phyloP scores from a whole-genome alignment of 176 grass and related monocot genomes.

The Pharus latifolius region DNA sequence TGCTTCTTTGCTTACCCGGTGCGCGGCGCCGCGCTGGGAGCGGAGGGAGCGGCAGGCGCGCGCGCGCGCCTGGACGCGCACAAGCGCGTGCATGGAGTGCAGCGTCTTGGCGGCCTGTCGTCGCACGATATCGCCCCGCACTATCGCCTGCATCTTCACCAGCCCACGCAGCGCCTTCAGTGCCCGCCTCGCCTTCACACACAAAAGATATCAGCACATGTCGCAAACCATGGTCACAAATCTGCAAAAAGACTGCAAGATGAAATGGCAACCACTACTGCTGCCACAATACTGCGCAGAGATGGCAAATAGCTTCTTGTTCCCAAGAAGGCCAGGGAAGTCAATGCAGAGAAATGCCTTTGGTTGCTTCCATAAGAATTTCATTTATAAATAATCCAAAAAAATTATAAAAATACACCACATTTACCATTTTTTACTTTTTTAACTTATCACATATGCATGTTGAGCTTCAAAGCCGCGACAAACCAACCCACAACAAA shows the following conservation, averaged over 20 bases:
- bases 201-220: slow-evolving; percentile 3
- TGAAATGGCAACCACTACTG: slow-evolving; percentile 22
- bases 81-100: slow-evolving; percentile 89
- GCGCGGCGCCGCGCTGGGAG: slow-evolving; percentile 12
- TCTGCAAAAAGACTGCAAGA: background rate
- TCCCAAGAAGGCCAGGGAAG: too few relatives aligned
- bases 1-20: background rate
- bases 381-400: too few relatives aligned
- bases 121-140: slow-evolving; percentile 89
- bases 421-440: too few relatives aligned
- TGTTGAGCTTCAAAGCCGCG: too few relatives aligned
- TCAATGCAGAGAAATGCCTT: too few relatives aligned
- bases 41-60: slow-evolving; percentile 43
- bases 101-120: slow-evolving; percentile 90
- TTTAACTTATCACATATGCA: too few relatives aligned
- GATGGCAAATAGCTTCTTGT: slow-evolving; percentile 18
- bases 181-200: slow-evolving; percentile 73
- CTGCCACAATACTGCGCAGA: too few relatives aligned
- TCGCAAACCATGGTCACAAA: slow-evolving; percentile 9
- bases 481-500: too few relatives aligned
- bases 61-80: slow-evolving; percentile 67
- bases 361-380: too few relatives aligned
- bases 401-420: too few relatives aligned
- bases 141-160: slow-evolving; percentile 93
- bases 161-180: slow-evolving; percentile 76